These are phyloP conservation scores for Rhynchospora pubera DNA, from an alignment of 176 grass and related monocot genomes.

Conservation along the genomic window DNA sequence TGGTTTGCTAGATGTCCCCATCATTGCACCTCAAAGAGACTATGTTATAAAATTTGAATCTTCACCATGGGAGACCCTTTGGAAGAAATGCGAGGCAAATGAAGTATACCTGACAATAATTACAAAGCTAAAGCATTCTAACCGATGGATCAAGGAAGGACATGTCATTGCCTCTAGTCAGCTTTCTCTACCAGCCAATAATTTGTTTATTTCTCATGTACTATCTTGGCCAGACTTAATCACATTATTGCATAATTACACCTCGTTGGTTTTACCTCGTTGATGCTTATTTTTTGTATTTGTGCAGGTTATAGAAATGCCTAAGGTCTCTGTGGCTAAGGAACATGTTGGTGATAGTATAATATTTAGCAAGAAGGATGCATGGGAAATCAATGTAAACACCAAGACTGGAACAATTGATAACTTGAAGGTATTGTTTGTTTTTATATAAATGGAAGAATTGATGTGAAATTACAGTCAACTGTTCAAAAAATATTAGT, in stretches of 20 bases:
- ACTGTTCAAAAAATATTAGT: not conserved
- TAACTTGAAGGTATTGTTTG: slow-evolving; percentile 68
- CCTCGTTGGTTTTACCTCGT: not conserved
- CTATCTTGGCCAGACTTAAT: slow-evolving; percentile 24
- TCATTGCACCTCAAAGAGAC: slow-evolving; percentile 51
- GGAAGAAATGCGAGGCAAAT: slow-evolving; percentile 29
- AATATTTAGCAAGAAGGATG: slow-evolving; percentile 42
- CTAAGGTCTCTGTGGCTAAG: slow-evolving; percentile 29
- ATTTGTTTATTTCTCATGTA: slow-evolving; percentile 46
- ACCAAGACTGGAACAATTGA: slow-evolving; percentile 75
- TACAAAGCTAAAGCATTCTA: slow-evolving; percentile 49
- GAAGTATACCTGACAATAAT: slow-evolving; percentile 73
- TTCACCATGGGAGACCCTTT: slow-evolving; percentile 68
- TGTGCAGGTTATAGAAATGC: slow-evolving; percentile 46
- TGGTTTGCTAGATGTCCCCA: slow-evolving; percentile 48
- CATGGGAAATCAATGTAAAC: slow-evolving; percentile 79
- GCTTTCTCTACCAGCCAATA: slow-evolving; percentile 54
- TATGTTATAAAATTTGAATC: slow-evolving; percentile 51
- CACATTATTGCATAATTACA: not conserved
- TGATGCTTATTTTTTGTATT: not conserved
- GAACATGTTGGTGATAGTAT: slow-evolving; percentile 51
- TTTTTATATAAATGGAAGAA: not conserved
- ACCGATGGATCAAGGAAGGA: slow-evolving; percentile 60
- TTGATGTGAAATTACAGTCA: not conserved
- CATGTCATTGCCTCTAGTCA: slow-evolving; percentile 86